Evolutionary conservation across 2,329 filamentous ascomycete species (phyloP).

Genomic region (Pseudogymnoascus verrucosus): DNA sequence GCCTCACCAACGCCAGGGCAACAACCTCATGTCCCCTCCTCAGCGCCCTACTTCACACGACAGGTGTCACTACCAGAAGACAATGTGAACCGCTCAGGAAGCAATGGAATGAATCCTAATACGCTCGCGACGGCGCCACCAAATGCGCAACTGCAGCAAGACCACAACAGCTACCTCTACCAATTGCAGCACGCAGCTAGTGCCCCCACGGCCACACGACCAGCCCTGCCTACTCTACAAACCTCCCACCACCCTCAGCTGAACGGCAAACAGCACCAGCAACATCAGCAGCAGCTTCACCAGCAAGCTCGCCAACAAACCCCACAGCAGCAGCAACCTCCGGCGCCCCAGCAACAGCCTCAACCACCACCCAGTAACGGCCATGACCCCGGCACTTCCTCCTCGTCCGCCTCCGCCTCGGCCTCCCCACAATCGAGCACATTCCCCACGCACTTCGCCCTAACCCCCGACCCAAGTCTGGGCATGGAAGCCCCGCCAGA

Average conservation of each 20-base stretch:
- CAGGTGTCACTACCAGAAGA: slow-evolving; percentile 1
- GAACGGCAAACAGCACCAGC: slow-evolving; percentile 22
- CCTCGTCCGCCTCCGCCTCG: neutral
- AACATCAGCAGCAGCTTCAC: slow-evolving; percentile 23
- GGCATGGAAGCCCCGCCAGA: slow-evolving; percentile 41
- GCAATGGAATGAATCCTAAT: slow-evolving; percentile 9
- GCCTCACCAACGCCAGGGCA: neutral
- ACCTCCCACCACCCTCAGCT: slow-evolving; percentile 1
- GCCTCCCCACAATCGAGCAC: neutral
- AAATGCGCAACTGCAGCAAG: slow-evolving; percentile 5
- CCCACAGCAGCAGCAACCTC: slow-evolving; percentile 26
- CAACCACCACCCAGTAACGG: slow-evolving; percentile 21
- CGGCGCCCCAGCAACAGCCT: slow-evolving; percentile 15
- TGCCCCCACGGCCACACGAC: neutral
- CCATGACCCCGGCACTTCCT: neutral
- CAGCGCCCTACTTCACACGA: neutral
- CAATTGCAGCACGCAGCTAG: neutral
- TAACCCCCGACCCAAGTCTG: neutral
- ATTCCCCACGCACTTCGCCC: neutral
- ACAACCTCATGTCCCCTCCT: slow-evolving; percentile 9
- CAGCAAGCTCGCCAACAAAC: slow-evolving; percentile 27
- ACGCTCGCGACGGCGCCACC: neutral
- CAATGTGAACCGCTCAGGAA: neutral
- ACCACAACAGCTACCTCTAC: slow-evolving; percentile 4
- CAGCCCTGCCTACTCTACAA: neutral